Conservation (phyloP, 495 filamentous ascomycete species). For the Penicillium taxi region DNA sequence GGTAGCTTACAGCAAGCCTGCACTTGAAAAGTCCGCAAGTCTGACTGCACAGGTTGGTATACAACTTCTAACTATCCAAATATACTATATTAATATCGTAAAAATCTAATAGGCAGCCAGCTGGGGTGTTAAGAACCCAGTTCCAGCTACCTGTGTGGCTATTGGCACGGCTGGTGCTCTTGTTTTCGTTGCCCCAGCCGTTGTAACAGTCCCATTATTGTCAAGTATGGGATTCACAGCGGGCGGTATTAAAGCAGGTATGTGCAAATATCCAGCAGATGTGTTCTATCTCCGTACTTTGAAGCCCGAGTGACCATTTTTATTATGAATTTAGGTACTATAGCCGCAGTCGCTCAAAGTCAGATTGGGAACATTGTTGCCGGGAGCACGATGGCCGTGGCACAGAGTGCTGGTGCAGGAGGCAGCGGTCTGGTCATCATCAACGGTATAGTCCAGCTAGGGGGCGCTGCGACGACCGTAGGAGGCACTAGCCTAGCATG, state of each 20-base stretch:
- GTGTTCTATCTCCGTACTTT: slow-evolving; percentile 1
- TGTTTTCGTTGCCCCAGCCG: slow-evolving; percentile 7
- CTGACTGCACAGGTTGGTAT: slow-evolving; percentile 6
- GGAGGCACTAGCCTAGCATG: slow-evolving; percentile 1
- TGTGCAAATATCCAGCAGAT: slow-evolving; percentile 3
- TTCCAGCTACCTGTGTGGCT: slow-evolving; percentile 5
- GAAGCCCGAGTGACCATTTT: slow-evolving; percentile 3
- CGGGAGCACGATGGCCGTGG: slow-evolving; percentile 8
- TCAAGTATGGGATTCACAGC: slow-evolving; percentile 9
- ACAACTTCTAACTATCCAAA: background rate
- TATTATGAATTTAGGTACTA: slow-evolving; percentile 1
- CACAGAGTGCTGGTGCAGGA: slow-evolving; percentile 15
- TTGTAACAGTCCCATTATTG: slow-evolving; percentile 9
- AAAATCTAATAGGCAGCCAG: slow-evolving; percentile 7
- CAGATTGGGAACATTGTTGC: slow-evolving; percentile 13
- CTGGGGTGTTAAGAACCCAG: slow-evolving; percentile 11
- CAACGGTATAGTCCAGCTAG: slow-evolving; percentile 10
- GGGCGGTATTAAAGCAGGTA: slow-evolving; percentile 14
- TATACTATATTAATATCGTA: background rate
- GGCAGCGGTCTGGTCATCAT: slow-evolving; percentile 12
- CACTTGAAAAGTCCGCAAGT: slow-evolving; percentile 7
- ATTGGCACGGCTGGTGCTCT: slow-evolving; percentile 6
- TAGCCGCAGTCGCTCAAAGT: slow-evolving; percentile 1
- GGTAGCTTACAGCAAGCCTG: slow-evolving; percentile 8
- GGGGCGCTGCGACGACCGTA: slow-evolving; percentile 5